These are phyloP conservation scores for Mytilinidion resinicola DNA, from an alignment of 495 filamentous ascomycete species.

Conservation along the genomic window DNA sequence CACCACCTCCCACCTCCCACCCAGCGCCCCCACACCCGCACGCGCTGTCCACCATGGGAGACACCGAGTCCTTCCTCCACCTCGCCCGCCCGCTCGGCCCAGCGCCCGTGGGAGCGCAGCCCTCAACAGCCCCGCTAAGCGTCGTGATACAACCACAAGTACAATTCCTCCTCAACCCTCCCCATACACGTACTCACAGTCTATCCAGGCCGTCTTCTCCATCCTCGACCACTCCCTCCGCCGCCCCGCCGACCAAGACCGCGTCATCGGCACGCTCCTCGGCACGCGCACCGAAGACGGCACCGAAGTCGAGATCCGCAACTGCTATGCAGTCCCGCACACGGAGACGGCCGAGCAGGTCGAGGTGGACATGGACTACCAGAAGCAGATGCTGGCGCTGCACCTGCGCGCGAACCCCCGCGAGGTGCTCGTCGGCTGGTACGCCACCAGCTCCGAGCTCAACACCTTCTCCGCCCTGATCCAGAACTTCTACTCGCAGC, in stretches of 20 bases:
- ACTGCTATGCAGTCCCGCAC: slow-evolving; percentile 94
- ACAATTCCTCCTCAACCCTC: slow-evolving; percentile 19
- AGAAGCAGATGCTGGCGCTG: slow-evolving; percentile 94
- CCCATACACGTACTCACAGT: not conserved
- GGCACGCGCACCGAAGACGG: slow-evolving; percentile 92
- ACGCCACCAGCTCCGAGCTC: slow-evolving; percentile 89
- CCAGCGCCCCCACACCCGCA: not conserved
- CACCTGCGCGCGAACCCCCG: slow-evolving; percentile 90
- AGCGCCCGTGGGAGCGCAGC: slow-evolving; percentile 66
- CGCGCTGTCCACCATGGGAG: slow-evolving; percentile 61
- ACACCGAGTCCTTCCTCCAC: slow-evolving; percentile 82
- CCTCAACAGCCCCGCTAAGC: slow-evolving; percentile 79
- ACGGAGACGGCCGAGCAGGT: slow-evolving; percentile 98
- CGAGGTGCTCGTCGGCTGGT: slow-evolving; percentile 95
- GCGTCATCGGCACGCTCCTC: slow-evolving; percentile 92
- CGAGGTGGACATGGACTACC: slow-evolving; percentile 99
- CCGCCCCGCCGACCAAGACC: slow-evolving; percentile 79
- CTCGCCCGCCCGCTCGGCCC: slow-evolving; percentile 87
- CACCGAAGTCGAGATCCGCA: slow-evolving; percentile 87
- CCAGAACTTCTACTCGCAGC: slow-evolving; percentile 98
- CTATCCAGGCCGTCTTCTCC: slow-evolving; percentile 75
- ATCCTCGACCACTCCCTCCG: slow-evolving; percentile 95
- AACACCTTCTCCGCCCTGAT: slow-evolving; percentile 98
- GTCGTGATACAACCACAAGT: slow-evolving; percentile 95
- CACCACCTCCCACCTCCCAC: not conserved